Base-by-base conservation (phyloP, 1,139 yeast species). In the Geotrichum aggregatum region DNA sequence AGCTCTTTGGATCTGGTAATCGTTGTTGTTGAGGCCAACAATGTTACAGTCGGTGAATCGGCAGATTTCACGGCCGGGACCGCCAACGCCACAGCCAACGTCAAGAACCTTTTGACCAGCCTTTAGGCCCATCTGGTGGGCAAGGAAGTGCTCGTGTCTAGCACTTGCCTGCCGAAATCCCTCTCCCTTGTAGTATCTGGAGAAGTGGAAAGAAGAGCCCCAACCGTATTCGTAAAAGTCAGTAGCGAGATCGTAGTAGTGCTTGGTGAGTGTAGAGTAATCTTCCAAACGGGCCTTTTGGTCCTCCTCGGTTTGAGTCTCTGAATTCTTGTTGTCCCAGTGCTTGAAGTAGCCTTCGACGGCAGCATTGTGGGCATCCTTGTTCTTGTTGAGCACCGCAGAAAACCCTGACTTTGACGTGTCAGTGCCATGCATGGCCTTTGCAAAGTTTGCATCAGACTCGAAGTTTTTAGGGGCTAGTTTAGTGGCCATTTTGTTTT, bases 61-160 rank as follows among this genome's bases (percentile, higher is more conserved):
- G 59, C 85, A 78, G 67, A 92, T 92, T 74, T 92, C 96, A 72
- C 97, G 84, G 35, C 96, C 98, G 64, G 98, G 98, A 41, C 98
- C 98, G 68, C 98, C 98, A 63, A 92, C 96, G 77, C 98, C 98
- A 76, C 98, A 94, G 49, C 98, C 98, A 56, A 92, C 98, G 70
- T 94, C 98, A 65, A 92, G 79, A 26, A 94, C 98, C 66, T 82
- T 82, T 89, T 86, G 87, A 63, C 80, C 79, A 64, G 83, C 87
- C 64, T 76, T 70, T 64, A 92, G 74, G 58, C 84, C 85, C 81
- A 91, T 91, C 75, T 86, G 84, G 71, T 78, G 76, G 38, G 98
- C 98, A 64, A 92, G 76, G 72, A 80, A 92, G 73, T 92, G 98
- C 75, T 92, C 98, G 72, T 92, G 98, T 76, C 98, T 70, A 48